A percentile compares a stretch with the other conserved stretches of the same genome.
These are phyloP conservation scores for Colletotrichum sp. DNA, from an alignment of 2,329 filamentous ascomycete species.

Conservation along the genomic window DNA sequence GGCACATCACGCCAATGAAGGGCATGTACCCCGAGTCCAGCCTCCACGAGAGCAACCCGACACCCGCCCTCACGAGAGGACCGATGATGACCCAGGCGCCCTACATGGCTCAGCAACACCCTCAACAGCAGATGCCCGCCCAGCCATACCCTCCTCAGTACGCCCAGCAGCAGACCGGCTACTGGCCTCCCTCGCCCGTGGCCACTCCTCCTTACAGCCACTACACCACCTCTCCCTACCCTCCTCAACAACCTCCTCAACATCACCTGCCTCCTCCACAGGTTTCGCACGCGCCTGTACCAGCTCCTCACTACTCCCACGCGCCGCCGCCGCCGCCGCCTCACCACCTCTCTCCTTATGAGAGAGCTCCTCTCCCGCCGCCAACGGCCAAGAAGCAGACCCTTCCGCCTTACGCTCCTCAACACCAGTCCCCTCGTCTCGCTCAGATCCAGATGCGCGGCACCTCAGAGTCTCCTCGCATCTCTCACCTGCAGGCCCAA, in stretches of 20 bases:
- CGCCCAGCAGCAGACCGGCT: slow-evolving; percentile 40
- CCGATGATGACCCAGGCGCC: slow-evolving; percentile 61
- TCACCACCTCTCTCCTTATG: slow-evolving; percentile 29
- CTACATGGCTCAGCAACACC: slow-evolving; percentile 27
- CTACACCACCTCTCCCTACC: slow-evolving; percentile 43
- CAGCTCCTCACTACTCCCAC: slow-evolving; percentile 32
- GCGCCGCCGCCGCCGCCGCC: not conserved
- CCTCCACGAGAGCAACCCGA: slow-evolving; percentile 80
- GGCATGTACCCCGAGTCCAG: slow-evolving; percentile 98
- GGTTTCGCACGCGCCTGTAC: slow-evolving; percentile 27
- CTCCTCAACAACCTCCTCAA: slow-evolving; percentile 27
- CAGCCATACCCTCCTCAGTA: slow-evolving; percentile 45
- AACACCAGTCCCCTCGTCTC: slow-evolving; percentile 34
- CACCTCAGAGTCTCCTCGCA: slow-evolving; percentile 44
- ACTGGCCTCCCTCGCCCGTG: slow-evolving; percentile 62
- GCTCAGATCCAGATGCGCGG: slow-evolving; percentile 17
- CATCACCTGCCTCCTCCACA: slow-evolving; percentile 24
- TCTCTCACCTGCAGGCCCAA: slow-evolving; percentile 48
- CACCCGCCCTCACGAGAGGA: slow-evolving; percentile 79
- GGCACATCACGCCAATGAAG: slow-evolving; percentile 85
- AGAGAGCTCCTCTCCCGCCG: slow-evolving; percentile 41
- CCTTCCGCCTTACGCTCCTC: slow-evolving; percentile 33
- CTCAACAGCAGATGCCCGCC: slow-evolving; percentile 39
- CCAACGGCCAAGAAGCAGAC: slow-evolving; percentile 33
- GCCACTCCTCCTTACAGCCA: slow-evolving; percentile 59